phyloP scores from a whole-genome alignment of 768 basidiomycete genomes.

The Dacryopinax primogenitus region DNA sequence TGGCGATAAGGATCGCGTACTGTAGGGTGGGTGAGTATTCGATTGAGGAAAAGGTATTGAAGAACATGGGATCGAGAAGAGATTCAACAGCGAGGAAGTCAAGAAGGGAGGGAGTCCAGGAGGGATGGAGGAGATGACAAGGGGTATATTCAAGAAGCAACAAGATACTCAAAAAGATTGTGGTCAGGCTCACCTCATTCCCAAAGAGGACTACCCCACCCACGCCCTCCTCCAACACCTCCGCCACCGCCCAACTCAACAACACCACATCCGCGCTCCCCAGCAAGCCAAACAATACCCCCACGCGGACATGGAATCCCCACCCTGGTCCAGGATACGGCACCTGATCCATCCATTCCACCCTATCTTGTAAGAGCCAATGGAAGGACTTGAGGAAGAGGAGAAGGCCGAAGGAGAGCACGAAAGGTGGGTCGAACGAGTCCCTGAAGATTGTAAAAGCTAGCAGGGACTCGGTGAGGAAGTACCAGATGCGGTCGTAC shows the following conservation, averaged over 20 bases:
- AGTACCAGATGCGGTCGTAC: slow-evolving; percentile 94
- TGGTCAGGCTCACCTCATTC: slow-evolving; percentile 53
- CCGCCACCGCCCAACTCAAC: slow-evolving; percentile 69
- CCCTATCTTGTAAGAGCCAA: slow-evolving; percentile 88
- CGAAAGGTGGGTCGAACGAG: slow-evolving; percentile 86
- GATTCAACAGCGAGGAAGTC: slow-evolving; percentile 6
- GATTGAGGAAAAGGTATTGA: background rate
- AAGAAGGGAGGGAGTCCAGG: background rate
- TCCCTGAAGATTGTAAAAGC: slow-evolving; percentile 97
- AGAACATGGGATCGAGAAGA: background rate
- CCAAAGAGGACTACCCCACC: slow-evolving; percentile 92
- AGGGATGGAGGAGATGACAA: no score
- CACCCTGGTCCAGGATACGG: slow-evolving; percentile 72
- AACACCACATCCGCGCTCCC: slow-evolving; percentile 63
- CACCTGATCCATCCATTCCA: slow-evolving; percentile 98
- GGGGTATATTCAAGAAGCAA: no score
- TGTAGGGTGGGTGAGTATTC: slow-evolving; percentile 24
- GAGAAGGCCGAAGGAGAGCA: slow-evolving; percentile 85
- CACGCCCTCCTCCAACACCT: slow-evolving; percentile 62
- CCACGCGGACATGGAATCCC: slow-evolving; percentile 77
- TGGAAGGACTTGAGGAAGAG: slow-evolving; percentile 96
- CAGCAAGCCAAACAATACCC: slow-evolving; percentile 56
- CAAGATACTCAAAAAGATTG: no score
- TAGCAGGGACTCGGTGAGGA: slow-evolving; percentile 88
- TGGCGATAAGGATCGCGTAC: slow-evolving; percentile 84